Evolutionary conservation across 2,329 filamentous ascomycete species (phyloP).

Genomic region (Aspergillus melleus): DNA sequence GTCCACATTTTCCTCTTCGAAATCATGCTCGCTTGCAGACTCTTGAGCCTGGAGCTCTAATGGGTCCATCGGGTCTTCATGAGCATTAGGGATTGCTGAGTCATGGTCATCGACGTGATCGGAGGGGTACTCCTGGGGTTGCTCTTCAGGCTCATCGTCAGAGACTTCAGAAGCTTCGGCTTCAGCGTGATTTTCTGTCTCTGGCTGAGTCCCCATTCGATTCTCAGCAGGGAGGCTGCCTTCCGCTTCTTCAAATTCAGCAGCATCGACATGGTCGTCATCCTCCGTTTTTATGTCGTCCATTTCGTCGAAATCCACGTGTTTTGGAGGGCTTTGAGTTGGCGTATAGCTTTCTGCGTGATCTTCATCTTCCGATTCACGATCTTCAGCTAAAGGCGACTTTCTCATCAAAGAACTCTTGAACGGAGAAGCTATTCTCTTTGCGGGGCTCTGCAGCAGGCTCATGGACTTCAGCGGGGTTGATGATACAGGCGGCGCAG

Average conservation of each 20-base stretch:
- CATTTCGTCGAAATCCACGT: background rate
- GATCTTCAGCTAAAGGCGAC: slow-evolving; percentile 9
- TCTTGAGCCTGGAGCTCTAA: background rate
- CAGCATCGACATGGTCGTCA: slow-evolving; percentile 21
- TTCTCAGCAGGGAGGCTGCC: background rate
- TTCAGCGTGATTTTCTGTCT: background rate
- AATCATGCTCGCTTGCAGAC: background rate
- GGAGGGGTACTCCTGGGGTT: background rate
- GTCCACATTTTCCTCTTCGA: background rate
- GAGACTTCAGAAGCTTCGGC: background rate
- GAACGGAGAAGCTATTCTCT: slow-evolving; percentile 42
- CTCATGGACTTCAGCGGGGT: slow-evolving; percentile 35
- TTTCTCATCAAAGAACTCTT: slow-evolving; percentile 30
- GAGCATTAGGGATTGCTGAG: background rate
- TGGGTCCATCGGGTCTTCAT: background rate
- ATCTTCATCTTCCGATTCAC: slow-evolving; percentile 2
- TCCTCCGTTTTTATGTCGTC: slow-evolving; percentile 22
- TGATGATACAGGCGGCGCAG: slow-evolving; percentile 32
- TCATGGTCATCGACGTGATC: background rate
- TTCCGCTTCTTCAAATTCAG: background rate
- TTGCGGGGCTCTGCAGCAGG: slow-evolving; percentile 46
- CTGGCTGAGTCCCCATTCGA: background rate
- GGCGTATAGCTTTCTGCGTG: background rate
- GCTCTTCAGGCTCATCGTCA: background rate
- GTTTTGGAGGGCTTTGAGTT: slow-evolving; percentile 6